Base-by-base conservation (phyloP, 768 basidiomycete genomes). In the Zangia roseola region DNA sequence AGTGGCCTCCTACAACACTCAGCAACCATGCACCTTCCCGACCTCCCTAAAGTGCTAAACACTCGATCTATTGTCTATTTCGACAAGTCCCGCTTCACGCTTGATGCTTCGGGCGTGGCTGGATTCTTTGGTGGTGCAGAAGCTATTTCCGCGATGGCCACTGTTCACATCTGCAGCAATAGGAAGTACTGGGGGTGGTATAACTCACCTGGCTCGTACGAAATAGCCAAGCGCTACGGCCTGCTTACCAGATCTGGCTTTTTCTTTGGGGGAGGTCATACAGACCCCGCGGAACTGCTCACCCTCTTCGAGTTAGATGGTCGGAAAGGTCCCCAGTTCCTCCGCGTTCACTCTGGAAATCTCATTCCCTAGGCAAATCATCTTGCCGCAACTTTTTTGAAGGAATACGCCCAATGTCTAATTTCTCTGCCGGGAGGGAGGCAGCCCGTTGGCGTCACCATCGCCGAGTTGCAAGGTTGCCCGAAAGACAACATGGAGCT, bases 131-230 rank as follows among this genome's bases (percentile, higher is more conserved):
- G 52, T 60, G 67, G 68, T n/a, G 55, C 61, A 19, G 68, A 69
- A 37, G 68, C 68, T 12, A 53, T 62, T 24, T 56, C 68, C 4
- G 64, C 67, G n/a, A 69, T 69, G 66, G 57, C 60, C 14, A 65
- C 62, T 10, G 64, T 69, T 14, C 68, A 69, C 26, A 31, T 69
- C 16, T 62, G 55, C 40, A 45, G 50, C 39, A 53, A 65, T 6
- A 56, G 62, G 49, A 65, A 56, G 23, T 50, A 19, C 50, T 45
- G 65, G 41, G 68, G 67, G n/a, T 69, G 64, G 64, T 69, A 69
- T 43, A 69, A 69, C 38, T 66, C 66, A 4, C 67, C 67, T 19
- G 67, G 67, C 25, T 62, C 66, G 16, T 69, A 67, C 30, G 50
- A 47, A 35, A 49, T 69, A 21, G 68, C 66, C 25, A 69, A 59